Evolutionary conservation across 768 basidiomycete species (phyloP).

Genomic region (Tylopilus sp.): DNA sequence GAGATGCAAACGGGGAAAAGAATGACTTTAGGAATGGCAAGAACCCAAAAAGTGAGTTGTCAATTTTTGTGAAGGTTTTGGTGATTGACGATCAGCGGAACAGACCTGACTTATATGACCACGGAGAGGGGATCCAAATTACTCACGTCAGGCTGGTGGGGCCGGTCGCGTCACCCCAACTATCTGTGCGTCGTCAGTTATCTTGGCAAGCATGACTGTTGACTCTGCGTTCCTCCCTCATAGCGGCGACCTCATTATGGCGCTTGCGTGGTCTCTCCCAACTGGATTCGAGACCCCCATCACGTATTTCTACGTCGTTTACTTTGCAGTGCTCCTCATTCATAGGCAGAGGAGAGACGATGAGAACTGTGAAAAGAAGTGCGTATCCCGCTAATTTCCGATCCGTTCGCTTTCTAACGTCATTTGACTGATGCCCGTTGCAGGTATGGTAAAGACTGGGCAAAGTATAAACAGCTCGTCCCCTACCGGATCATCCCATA

Average conservation of each 20-base stretch:
- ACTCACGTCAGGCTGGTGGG: slow-evolving; percentile 98
- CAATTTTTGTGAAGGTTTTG: not conserved
- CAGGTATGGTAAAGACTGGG: slow-evolving; percentile 94
- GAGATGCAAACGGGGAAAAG: slow-evolving; percentile 87
- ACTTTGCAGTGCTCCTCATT: slow-evolving; percentile 85
- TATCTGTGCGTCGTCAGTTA: slow-evolving; percentile 55
- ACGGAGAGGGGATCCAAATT: slow-evolving; percentile 88
- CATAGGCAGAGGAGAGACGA: slow-evolving; percentile 92
- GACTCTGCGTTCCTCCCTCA: not conserved
- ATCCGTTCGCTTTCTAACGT: too few relatives aligned
- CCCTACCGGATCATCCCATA: slow-evolving; percentile 85
- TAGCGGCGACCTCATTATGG: slow-evolving; percentile 87
- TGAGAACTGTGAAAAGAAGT: slow-evolving; percentile 88
- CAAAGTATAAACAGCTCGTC: slow-evolving; percentile 82
- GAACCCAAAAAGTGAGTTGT: slow-evolving; percentile 80
- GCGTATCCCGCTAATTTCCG: slow-evolving; percentile 24
- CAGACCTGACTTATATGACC: slow-evolving; percentile 74
- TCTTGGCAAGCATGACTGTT: not conserved
- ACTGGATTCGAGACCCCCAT: slow-evolving; percentile 90
- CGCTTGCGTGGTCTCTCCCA: slow-evolving; percentile 88
- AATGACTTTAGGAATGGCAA: slow-evolving; percentile 90
- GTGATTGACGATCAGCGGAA: slow-evolving; percentile 1
- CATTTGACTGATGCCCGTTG: not conserved
- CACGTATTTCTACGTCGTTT: slow-evolving; percentile 91
- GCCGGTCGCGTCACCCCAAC: slow-evolving; percentile 87